These are phyloP conservation scores for Amanita pseudoporphyria DNA, from an alignment of 768 basidiomycete genomes.

Conservation along the genomic window DNA sequence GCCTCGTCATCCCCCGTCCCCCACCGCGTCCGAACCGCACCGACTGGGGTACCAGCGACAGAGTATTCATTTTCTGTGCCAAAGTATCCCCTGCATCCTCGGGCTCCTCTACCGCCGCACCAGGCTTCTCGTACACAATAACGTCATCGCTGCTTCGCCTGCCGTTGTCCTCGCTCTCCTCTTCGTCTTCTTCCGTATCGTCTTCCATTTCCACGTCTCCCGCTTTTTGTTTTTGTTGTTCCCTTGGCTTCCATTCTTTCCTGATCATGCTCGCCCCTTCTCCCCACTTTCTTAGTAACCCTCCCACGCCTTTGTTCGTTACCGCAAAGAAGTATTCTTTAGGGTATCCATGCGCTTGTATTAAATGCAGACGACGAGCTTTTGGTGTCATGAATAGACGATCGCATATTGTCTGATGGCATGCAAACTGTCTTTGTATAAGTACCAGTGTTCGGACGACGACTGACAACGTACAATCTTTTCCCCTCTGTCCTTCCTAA, in stretches of 20 bases:
- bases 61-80: conserved; percentile 31
- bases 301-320: conserved; percentile 85
- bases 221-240: conserved; percentile 2
- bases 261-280: conserved; percentile 77
- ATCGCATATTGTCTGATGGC: conserved; percentile 53
- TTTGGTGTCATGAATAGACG: conserved; percentile 65
- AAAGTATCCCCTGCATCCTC: conserved; percentile 46
- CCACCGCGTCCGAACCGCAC: conserved; percentile 72
- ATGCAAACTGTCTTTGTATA: conserved; percentile 52
- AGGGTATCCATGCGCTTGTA: conserved; percentile 73
- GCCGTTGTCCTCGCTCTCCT: conserved; percentile 10
- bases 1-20: conserved; percentile 26
- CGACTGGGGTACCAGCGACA: conserved; percentile 55
- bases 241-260: conserved; percentile 52
- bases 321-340: conserved; percentile 89
- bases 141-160: conserved; percentile 16
- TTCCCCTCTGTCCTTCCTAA: conserved; percentile 71
- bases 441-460: conserved; percentile 5
- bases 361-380: conserved; percentile 69
- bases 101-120: conserved; percentile 17
- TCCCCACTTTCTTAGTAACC: conserved; percentile 70
- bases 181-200: conserved; percentile 17
- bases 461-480: conserved; percentile 54
- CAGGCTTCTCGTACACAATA: conserved; percentile 15
- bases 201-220: conserved; percentile 14